Conservation (phyloP, 345 rosid species). For the Eucalyptus coolabah region DNA sequence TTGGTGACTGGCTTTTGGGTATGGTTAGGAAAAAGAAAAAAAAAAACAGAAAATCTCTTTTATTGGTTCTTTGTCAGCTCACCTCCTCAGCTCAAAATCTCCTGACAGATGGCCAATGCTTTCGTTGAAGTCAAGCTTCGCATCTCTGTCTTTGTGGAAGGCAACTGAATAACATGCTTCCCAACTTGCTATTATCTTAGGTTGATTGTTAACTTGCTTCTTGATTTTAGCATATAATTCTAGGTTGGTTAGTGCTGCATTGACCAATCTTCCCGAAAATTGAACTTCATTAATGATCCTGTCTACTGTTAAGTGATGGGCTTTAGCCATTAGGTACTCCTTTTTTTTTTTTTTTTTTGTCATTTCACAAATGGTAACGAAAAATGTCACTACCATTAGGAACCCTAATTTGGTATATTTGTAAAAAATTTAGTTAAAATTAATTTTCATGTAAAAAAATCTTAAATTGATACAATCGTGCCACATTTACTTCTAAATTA, state of each 20-base stretch:
- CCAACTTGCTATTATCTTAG: not conserved
- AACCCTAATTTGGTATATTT: not conserved
- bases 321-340: not conserved
- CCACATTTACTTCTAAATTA: not conserved
- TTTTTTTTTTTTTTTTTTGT: not conserved
- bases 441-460: not conserved
- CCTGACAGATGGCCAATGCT: not conserved
- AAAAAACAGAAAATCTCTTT: not conserved
- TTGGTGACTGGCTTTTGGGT: not conserved
- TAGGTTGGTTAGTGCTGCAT: not conserved
- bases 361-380: not conserved
- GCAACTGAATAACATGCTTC: not conserved
- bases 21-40: not conserved
- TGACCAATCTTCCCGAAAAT: not conserved
- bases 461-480: accelerated
- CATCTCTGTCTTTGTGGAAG: not conserved
- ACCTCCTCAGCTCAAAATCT: not conserved
- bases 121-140: not conserved
- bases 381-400: not conserved
- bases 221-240: not conserved
- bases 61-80: not conserved
- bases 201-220: not conserved
- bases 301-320: not conserved
- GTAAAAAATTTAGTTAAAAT: not conserved
- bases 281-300: not conserved